A percentile compares a stretch with the other conserved stretches of the same genome.
Conservation (phyloP, 495 filamentous ascomycete species). For the Xylaria acuta region DNA sequence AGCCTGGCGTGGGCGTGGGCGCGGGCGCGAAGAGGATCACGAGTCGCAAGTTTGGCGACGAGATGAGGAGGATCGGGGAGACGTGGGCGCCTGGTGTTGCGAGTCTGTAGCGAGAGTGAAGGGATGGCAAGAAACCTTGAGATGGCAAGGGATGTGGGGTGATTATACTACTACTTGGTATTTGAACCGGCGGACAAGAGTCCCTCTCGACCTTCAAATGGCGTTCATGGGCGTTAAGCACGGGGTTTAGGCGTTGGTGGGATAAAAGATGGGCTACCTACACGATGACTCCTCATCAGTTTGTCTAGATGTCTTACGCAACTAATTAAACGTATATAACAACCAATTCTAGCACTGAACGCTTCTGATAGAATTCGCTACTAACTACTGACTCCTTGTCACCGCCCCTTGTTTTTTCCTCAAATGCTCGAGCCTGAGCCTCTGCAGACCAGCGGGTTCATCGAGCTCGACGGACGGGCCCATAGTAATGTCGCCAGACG, state of each 20-base stretch:
- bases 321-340: conserved; percentile 18
- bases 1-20: conserved; percentile 39
- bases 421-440: conserved; percentile 39
- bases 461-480: conserved; percentile 49
- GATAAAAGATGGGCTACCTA: not conserved
- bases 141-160: not conserved
- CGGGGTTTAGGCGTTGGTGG: conserved; percentile 28
- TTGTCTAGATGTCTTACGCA: conserved; percentile 8
- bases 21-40: conserved; percentile 71
- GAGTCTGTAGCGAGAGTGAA: conserved; percentile 39
- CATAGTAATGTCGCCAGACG: conserved; percentile 42
- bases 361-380: not conserved
- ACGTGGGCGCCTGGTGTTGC: conserved; percentile 64
- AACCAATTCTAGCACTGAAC: conserved; percentile 1
- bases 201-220: not conserved
- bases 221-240: conserved; percentile 30
- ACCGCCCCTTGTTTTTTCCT: conserved; percentile 22
- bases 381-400: not conserved
- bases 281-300: not conserved
- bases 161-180: not conserved
- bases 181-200: not conserved
- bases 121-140: not conserved
- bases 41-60: conserved; percentile 78
- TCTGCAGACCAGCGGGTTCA: conserved; percentile 50
- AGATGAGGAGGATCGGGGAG: conserved; percentile 86